Conservation (phyloP, 306 rosid genomes). For the Ceratonia siliqua region DNA sequence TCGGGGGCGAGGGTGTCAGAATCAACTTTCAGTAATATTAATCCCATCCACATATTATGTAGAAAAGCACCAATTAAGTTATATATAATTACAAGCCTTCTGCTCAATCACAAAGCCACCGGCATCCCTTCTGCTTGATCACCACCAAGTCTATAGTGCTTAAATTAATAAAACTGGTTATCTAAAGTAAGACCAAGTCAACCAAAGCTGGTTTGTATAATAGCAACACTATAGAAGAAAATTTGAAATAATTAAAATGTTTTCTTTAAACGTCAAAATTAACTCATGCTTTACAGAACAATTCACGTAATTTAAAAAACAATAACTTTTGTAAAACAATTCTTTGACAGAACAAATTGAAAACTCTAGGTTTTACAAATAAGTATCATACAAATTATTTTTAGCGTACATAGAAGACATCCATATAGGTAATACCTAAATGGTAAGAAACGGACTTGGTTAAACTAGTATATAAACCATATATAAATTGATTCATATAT, state of each 20-base stretch:
- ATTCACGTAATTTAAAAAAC: no score
- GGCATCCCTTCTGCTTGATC: not conserved
- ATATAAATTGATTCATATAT: slow-evolving; percentile 36
- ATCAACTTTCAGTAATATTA: not conserved
- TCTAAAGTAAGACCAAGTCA: not conserved
- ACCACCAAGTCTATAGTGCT: not conserved
- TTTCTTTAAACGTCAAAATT: not conserved
- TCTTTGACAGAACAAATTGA: no score
- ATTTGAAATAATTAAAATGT: not conserved
- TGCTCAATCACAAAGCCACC: not conserved
- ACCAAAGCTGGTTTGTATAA: not conserved
- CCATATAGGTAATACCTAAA: slow-evolving; percentile 6
- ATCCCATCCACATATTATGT: not conserved
- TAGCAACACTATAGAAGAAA: not conserved
- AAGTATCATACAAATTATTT: not conserved
- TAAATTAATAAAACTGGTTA: not conserved
- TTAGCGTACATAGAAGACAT: slow-evolving; percentile 3
- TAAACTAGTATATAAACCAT: slow-evolving; percentile 30
- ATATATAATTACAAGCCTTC: not conserved
- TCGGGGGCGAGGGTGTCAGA: not conserved
- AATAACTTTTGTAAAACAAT: no score
- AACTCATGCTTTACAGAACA: not conserved
- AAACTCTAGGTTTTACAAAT: no score
- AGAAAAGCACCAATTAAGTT: not conserved
- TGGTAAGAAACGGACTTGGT: slow-evolving; percentile 17